Evolutionary conservation across 495 filamentous ascomycete genomes (phyloP).

Genomic region (Pyrenopolyporus hunteri): DNA sequence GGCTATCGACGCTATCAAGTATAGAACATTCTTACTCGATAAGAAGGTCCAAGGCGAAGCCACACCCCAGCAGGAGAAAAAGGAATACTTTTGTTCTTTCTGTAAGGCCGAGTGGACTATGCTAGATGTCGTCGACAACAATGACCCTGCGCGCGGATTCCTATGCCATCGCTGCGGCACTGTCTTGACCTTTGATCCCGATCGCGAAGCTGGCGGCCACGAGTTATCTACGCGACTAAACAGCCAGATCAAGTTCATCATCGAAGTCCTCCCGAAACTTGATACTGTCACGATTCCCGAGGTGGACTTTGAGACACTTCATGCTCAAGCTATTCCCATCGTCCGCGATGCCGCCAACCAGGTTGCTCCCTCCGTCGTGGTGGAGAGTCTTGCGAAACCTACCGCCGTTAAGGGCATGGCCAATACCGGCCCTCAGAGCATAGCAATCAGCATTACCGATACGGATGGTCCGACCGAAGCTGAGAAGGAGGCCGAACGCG

Average conservation of each 20-base stretch:
- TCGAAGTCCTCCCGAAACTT: slow-evolving; percentile 83
- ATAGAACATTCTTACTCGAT: slow-evolving; percentile 81
- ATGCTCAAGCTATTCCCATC: slow-evolving; percentile 63
- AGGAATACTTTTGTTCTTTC: slow-evolving; percentile 84
- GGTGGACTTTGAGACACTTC: slow-evolving; percentile 83
- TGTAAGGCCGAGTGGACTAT: slow-evolving; percentile 84
- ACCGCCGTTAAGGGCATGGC: slow-evolving; percentile 73
- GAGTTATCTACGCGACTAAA: slow-evolving; percentile 88
- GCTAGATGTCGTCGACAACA: slow-evolving; percentile 81
- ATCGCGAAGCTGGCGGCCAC: slow-evolving; percentile 71
- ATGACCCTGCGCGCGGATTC: slow-evolving; percentile 68
- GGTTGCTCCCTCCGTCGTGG: slow-evolving; percentile 59
- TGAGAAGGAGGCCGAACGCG: slow-evolving; percentile 73
- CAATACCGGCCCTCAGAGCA: slow-evolving; percentile 69
- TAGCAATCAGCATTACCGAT: slow-evolving; percentile 80
- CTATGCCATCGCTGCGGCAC: slow-evolving; percentile 81
- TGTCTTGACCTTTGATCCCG: slow-evolving; percentile 70
- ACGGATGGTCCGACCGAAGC: slow-evolving; percentile 74
- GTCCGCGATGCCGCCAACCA: slow-evolving; percentile 65
- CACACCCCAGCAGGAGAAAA: slow-evolving; percentile 79
- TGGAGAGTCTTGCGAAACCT: slow-evolving; percentile 56
- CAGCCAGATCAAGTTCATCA: slow-evolving; percentile 82
- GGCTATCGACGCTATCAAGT: slow-evolving; percentile 96
- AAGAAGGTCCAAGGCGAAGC: slow-evolving; percentile 82
- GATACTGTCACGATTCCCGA: slow-evolving; percentile 82